Base-by-base conservation (phyloP, 768 basidiomycete genomes). In the Fibroporia radiculosa region DNA sequence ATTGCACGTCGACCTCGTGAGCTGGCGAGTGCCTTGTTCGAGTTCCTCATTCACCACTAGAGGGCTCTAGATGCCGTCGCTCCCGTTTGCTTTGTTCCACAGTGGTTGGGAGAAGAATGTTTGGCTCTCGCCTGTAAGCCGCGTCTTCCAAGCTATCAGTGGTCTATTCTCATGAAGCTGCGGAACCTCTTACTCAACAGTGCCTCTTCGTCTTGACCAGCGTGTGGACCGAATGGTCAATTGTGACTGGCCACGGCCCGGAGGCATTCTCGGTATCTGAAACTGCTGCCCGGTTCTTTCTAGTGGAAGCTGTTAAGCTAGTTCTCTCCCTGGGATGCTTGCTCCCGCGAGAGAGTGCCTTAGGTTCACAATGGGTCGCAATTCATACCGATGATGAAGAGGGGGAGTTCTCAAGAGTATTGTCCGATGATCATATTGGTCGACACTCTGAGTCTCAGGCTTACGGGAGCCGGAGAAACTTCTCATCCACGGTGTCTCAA, bases 291-390 rank as follows among this genome's bases (percentile, higher is more conserved):
- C 43, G 29, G 8, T 25, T 44, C 18, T 6, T 44, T 12, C 5
- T 44, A 13, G 33, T 44, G 33, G 43, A 44, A 23, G 22, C 20
- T 6, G n/a, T 44, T 23, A 44, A 44, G 43, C 20, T 44, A 18
- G 14, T 8, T 22, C 41, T 42, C n/a, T 20, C 28, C 28, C 28
- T 42, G 41, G n/a, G 28, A 32, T 42, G 16, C 28, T 42, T 29
- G 6, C 3, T 20, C 5, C 32, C 26, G n/a, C 41, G 14, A 13
- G 6, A 32, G 16, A 32, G 19, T 24, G 8, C 11, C 16, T 4
- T 8, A 13, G 19, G 7, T 27, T 40, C 16, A 8, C 23, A 18
- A 11, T 19, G 25, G n/a, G 25, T n/a, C 13, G 14, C 39, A 6
- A 31, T 18, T 16, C 26, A 29, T 23, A 16, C 13, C 41, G 5